phyloP scores from a whole-genome alignment of 2,329 filamentous ascomycete genomes.

The Diplodia mutila region DNA sequence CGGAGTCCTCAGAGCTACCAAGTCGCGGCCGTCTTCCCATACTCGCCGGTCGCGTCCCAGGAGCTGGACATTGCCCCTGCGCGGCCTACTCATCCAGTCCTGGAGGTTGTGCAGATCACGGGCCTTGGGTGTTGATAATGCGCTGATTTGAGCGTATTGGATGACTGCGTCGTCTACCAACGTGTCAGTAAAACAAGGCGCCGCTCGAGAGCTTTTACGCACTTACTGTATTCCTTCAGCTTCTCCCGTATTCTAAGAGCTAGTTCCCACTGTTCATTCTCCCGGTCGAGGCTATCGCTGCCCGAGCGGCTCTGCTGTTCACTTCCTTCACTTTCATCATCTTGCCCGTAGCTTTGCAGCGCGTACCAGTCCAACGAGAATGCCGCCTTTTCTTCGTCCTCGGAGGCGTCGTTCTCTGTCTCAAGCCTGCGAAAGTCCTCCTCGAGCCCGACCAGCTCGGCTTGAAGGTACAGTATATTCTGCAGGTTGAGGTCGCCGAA shows the following conservation, averaged over 20 bases:
- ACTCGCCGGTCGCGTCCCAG: background rate
- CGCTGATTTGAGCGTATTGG: background rate
- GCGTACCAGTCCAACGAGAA: background rate
- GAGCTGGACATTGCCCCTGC: background rate
- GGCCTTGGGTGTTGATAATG: background rate
- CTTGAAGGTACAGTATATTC: constrained; percentile 13
- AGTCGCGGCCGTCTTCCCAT: background rate
- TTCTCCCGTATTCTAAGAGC: background rate
- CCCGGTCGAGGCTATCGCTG: no score
- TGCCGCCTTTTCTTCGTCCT: constrained; percentile 6
- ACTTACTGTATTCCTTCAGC: constrained; percentile 12
- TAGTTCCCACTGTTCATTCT: background rate
- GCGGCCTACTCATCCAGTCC: background rate
- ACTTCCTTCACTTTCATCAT: background rate
- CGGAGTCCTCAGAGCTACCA: background rate
- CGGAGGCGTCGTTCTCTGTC: constrained; percentile 8
- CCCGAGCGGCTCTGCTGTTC: background rate
- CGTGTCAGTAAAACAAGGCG: no score
- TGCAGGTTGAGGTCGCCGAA: constrained; percentile 2
- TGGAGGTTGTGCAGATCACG: background rate
- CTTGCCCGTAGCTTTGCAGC: background rate
- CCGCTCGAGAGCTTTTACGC: background rate
- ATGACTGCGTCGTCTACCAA: background rate
- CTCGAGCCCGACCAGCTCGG: constrained; percentile 4
- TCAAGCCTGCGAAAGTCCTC: constrained; percentile 25